Conservation (phyloP, 2,329 filamentous ascomycete genomes). For the Claviceps maximensis region DNA sequence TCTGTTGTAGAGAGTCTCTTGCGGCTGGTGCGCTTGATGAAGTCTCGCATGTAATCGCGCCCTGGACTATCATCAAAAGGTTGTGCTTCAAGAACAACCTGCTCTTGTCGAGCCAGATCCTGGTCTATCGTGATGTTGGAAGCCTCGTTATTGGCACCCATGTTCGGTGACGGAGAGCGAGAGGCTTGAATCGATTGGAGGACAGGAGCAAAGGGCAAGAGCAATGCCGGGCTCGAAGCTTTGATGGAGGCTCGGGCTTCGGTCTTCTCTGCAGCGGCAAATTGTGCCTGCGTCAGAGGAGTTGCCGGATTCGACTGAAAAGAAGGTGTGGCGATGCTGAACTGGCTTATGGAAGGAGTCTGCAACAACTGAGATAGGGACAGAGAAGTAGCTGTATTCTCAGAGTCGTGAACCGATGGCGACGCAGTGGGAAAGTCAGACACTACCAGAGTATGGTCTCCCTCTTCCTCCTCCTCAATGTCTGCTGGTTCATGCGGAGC, state of each 20-base stretch:
- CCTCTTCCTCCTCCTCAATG: neutral
- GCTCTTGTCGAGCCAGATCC: neutral
- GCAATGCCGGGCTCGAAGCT: neutral
- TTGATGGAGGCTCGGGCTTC: neutral
- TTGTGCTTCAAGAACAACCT: neutral
- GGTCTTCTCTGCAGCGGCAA: neutral
- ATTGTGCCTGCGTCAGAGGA: neutral
- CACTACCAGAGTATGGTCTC: conserved; percentile 2
- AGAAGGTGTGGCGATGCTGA: neutral
- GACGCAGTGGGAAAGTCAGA: neutral
- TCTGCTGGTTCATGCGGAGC: neutral
- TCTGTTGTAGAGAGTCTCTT: conserved; percentile 17
- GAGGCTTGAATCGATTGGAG: neutral
- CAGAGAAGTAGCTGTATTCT: neutral
- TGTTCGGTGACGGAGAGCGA: neutral
- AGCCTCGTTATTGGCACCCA: neutral
- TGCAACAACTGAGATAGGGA: neutral
- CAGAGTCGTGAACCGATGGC: neutral
- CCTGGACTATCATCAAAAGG: conserved; percentile 19
- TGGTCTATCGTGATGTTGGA: neutral
- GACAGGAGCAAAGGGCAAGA: neutral
- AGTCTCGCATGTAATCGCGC: conserved; percentile 22
- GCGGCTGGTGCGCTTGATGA: conserved; percentile 21
- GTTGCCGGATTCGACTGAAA: neutral
- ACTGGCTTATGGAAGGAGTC: neutral